phyloP scores from a whole-genome alignment of 306 rosid species.

The Adenanthera pavonina region DNA sequence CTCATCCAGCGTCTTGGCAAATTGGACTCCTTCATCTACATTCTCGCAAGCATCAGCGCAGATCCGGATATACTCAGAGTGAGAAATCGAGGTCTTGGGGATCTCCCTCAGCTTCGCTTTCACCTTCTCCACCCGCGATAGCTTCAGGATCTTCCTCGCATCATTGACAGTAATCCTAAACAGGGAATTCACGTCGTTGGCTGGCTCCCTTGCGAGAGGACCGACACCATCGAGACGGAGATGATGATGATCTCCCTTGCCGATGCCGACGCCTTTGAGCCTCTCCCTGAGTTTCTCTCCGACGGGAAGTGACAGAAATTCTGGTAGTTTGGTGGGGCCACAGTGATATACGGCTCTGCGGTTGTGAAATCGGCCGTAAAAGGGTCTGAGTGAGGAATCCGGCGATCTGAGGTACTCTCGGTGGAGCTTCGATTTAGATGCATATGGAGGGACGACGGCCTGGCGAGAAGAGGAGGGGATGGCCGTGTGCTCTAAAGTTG shows the following conservation, averaged over 20 bases:
- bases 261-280: constrained; percentile 14
- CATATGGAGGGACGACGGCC: constrained; percentile 27
- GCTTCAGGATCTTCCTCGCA: constrained; percentile 73
- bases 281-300: constrained; percentile 47
- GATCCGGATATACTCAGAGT: constrained; percentile 59
- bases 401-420: constrained; percentile 42
- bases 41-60: constrained; percentile 65
- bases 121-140: constrained; percentile 69
- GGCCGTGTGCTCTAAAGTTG: constrained; percentile 6
- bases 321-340: constrained; percentile 44
- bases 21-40: constrained; percentile 62
- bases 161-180: constrained; percentile 52
- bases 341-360: constrained; percentile 40
- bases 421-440: constrained; percentile 24
- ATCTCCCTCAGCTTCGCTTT: constrained; percentile 61
- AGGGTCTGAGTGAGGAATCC: constrained; percentile 39
- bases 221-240: not conserved
- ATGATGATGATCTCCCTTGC: not conserved
- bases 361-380: constrained; percentile 49
- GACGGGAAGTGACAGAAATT: constrained; percentile 48
- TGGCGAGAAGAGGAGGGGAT: not conserved
- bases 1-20: constrained; percentile 74
- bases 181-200: not conserved
- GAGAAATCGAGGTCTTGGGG: constrained; percentile 56
- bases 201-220: not conserved